Conservation (phyloP, 345 rosid species). For the Cardamine resedifolia region DNA sequence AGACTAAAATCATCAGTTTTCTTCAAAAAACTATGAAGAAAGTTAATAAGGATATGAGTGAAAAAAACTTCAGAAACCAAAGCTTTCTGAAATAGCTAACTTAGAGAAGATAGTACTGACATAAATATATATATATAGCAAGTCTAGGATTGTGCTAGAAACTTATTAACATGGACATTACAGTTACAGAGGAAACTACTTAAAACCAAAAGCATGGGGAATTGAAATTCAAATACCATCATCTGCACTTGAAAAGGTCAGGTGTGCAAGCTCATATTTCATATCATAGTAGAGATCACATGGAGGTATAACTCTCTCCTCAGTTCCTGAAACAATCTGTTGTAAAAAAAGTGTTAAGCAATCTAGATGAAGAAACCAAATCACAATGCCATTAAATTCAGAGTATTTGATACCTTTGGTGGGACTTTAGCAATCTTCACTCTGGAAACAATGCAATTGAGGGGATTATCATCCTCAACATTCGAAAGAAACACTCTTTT, state of each 20-base stretch:
- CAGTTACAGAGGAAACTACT: background rate
- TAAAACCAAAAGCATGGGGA: background rate
- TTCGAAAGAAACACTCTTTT: constrained; percentile 47
- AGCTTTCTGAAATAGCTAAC: background rate
- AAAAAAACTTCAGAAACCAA: background rate
- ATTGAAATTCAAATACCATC: background rate
- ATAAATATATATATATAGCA: too few relatives aligned
- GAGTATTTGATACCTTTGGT: constrained; percentile 28
- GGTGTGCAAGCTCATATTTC: constrained; percentile 20
- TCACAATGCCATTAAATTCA: background rate
- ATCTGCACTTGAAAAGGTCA: background rate
- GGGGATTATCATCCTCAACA: constrained; percentile 45
- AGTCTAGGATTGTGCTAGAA: background rate
- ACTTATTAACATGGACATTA: background rate
- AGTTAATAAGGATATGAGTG: background rate
- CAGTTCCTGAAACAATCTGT: constrained; percentile 31
- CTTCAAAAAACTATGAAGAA: background rate
- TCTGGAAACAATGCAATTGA: constrained; percentile 37
- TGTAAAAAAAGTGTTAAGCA: background rate
- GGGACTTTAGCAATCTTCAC: constrained; percentile 34
- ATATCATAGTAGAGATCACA: constrained; percentile 42
- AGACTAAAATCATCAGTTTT: constrained; percentile 4
- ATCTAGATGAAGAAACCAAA: background rate
- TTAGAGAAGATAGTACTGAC: background rate
- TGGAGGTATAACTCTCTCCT: constrained; percentile 26